phyloP scores from a whole-genome alignment of 2,329 filamentous ascomycete genomes.

The Alternaria triticimaculans region DNA sequence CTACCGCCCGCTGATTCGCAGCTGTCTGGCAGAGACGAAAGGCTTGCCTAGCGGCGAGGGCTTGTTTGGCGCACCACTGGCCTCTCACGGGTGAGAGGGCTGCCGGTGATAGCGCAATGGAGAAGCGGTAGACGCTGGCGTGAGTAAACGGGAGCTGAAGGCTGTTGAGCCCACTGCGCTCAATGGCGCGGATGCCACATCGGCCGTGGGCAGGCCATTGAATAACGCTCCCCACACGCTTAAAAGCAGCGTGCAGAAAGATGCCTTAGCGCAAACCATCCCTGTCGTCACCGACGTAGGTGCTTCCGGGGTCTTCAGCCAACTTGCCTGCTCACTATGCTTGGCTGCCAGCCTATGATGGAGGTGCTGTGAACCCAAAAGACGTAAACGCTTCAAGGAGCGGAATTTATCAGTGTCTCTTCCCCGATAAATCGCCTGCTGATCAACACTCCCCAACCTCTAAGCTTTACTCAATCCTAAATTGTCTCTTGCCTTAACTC shows the following conservation, averaged over 20 bases:
- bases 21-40: conserved; percentile 25
- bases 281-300: conserved; percentile 30
- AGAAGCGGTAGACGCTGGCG: conserved; percentile 24
- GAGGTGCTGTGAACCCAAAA: conserved; percentile 41
- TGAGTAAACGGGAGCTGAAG: conserved; percentile 6
- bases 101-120: conserved; percentile 23
- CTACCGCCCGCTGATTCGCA: conserved; percentile 36
- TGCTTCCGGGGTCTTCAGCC: conserved; percentile 37
- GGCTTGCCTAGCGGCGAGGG: conserved; percentile 22
- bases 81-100: conserved; percentile 21
- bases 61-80: conserved; percentile 20
- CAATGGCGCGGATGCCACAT: conserved; percentile 23
- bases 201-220: conserved; percentile 19
- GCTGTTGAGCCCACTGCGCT: conserved; percentile 9
- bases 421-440: conserved; percentile 41
- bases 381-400: conserved; percentile 38
- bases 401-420: conserved; percentile 44
- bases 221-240: conserved; percentile 28
- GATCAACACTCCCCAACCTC: conserved; percentile 42
- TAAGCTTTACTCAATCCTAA: conserved; percentile 41
- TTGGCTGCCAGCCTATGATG: conserved; percentile 50
- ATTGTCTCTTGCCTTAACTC: conserved; percentile 29
- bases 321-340: conserved; percentile 38
- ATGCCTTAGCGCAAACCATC: conserved; percentile 28
- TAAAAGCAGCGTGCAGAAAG: conserved; percentile 39